These are phyloP conservation scores for Amanita inopinata DNA, from an alignment of 768 basidiomycete genomes.

Conservation along the genomic window DNA sequence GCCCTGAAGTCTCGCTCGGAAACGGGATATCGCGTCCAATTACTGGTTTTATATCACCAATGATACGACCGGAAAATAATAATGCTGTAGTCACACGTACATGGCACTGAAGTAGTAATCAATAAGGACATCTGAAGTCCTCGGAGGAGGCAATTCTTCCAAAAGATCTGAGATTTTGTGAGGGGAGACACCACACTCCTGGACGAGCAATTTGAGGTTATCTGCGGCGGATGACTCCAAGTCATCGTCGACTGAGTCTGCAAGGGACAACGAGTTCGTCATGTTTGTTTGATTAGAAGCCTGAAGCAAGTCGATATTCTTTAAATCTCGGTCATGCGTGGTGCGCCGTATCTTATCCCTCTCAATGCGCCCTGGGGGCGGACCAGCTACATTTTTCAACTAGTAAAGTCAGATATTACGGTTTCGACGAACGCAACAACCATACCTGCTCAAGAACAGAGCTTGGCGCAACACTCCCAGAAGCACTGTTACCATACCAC, in stretches of 20 bases:
- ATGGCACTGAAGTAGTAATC: conserved; percentile 74
- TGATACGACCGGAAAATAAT: not conserved
- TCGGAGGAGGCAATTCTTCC: conserved; percentile 75
- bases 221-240: conserved; percentile 58
- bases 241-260: conserved; percentile 31
- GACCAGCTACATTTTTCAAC: conserved; percentile 47
- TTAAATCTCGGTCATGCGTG: not conserved
- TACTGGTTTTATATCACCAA: conserved; percentile 36
- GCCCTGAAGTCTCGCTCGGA: conserved; percentile 76
- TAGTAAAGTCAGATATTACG: conserved; percentile 16
- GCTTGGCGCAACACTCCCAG: conserved; percentile 73
- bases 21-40: conserved; percentile 90
- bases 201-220: conserved; percentile 75
- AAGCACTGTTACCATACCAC: conserved; percentile 80
- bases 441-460: conserved; percentile 72
- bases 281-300: conserved; percentile 16
- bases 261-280: conserved; percentile 10
- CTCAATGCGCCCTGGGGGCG: conserved; percentile 14
- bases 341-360: not conserved
- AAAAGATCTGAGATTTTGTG: conserved; percentile 86
- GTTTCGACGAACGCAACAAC: not conserved
- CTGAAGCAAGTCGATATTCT: conserved; percentile 13
- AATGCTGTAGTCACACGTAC: conserved; percentile 29
- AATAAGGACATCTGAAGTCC: conserved; percentile 66
- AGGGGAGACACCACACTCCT: conserved; percentile 88